Evolutionary conservation across 2,329 filamentous ascomycete species (phyloP), one percentile per base, ranked within the genome.

Genomic region (Sporothrix globosa): DNA sequence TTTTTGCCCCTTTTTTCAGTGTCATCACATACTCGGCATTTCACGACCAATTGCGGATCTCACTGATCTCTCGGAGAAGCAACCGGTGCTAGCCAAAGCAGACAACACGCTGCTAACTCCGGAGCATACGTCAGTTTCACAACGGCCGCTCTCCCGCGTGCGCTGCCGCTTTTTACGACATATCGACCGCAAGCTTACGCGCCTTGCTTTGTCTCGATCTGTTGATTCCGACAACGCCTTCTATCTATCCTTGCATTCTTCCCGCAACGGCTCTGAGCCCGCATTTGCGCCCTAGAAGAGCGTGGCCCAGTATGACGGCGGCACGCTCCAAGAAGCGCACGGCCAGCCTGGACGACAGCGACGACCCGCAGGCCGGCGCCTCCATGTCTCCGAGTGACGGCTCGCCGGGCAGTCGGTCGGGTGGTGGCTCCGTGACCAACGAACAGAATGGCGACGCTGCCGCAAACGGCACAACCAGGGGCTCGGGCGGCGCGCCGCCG

Each of bases 401-500:
- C 17, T 46, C 46, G 17, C 24, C 41, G 14, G 17, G 63, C 21
- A 19, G 27, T 41, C 27, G 63, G 4, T 44, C 19, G 21, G 46
- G 46, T 2, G 44, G 24, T n/a, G 24, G 39, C 39, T 63, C 58
- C 13, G 58, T 63, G 39, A 46, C 39, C 34, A 63, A 50, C 19
- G 61, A 65, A 13, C 58, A 46, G 39, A 50, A 65, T 65, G 61
- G 46, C 61, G 61, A 65, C 24, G 19, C 21, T 27, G 24, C 58
- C 14, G 11, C 10, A 44, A 44, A 44, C 27, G 11, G 63, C 27
- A 17, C 27, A 19, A 24, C 17, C 54, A 48, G 17, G 46, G 4
- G 39, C 24, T 17, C 21, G 27, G 68, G 21, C 11, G 34, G 54
- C 48, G 24, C 63, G 48, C 80, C 78, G 53, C 82, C 83, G 21